Conservation (phyloP, 495 filamentous ascomycete species). For the Jackrogersella multiformis region DNA sequence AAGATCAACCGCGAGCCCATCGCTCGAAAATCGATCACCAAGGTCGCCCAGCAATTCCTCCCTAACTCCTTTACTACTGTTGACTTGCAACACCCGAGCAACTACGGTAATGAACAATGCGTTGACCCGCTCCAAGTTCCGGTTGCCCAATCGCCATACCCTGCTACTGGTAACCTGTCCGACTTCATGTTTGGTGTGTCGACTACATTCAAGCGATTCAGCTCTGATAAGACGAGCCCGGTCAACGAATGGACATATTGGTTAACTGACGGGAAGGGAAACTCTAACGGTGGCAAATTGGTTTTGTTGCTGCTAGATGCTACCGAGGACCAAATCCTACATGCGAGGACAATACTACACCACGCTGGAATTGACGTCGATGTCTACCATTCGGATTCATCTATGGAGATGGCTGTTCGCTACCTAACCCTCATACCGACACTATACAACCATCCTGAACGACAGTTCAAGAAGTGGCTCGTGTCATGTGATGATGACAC, state of each 20-base stretch:
- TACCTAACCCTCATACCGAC: conserved; percentile 64
- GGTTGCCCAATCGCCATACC: conserved; percentile 57
- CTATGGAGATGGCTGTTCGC: conserved; percentile 67
- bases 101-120: conserved; percentile 52
- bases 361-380: conserved; percentile 70
- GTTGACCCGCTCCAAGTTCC: conserved; percentile 58
- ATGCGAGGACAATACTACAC: conserved; percentile 50
- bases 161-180: conserved; percentile 55
- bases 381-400: conserved; percentile 67
- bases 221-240: conserved; percentile 52
- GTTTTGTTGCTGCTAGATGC: conserved; percentile 56
- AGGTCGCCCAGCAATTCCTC: conserved; percentile 56
- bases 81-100: conserved; percentile 53
- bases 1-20: conserved; percentile 55
- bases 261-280: conserved; percentile 59
- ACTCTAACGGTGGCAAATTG: conserved; percentile 61
- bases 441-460: conserved; percentile 60
- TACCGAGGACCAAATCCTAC: conserved; percentile 52
- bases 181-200: conserved; percentile 62
- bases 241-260: conserved; percentile 61
- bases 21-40: conserved; percentile 58
- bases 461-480: conserved; percentile 69
- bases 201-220: conserved; percentile 58
- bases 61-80: conserved; percentile 53
- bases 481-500: conserved; percentile 79